phyloP scores from a whole-genome alignment of 2,329 filamentous ascomycete genomes.

The Ceratocystis variospora region DNA sequence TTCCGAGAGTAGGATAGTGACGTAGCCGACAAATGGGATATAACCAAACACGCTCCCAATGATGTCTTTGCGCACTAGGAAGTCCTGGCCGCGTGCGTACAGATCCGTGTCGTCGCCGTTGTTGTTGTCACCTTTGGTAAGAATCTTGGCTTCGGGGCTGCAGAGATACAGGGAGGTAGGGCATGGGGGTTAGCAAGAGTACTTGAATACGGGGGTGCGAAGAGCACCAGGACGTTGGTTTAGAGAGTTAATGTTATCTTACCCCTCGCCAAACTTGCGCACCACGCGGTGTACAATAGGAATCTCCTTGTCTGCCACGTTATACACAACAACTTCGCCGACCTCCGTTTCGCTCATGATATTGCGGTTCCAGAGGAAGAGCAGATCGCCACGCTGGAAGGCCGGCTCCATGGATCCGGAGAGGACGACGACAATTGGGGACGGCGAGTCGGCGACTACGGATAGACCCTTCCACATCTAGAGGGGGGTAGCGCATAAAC shows the following conservation, averaged over 20 bases:
- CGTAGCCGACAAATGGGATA: constrained; percentile 89
- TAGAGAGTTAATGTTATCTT: constrained; percentile 23
- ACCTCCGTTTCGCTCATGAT: constrained; percentile 41
- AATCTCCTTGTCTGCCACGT: constrained; percentile 85
- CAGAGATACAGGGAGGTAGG: constrained; percentile 16
- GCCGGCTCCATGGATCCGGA: constrained; percentile 76
- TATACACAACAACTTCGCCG: constrained; percentile 51
- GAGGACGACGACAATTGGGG: constrained; percentile 70
- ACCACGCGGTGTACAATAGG: constrained; percentile 93
- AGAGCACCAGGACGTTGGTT: neutral
- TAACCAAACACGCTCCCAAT: constrained; percentile 87
- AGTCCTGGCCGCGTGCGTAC: constrained; percentile 77
- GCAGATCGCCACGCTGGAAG: constrained; percentile 63
- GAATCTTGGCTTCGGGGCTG: constrained; percentile 50
- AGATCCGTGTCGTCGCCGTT: constrained; percentile 76
- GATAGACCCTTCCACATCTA: constrained; percentile 81
- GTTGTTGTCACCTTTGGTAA: constrained; percentile 98
- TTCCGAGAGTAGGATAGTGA: constrained; percentile 89
- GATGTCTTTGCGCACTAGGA: constrained; percentile 74
- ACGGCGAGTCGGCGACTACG: constrained; percentile 59
- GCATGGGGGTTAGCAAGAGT: neutral
- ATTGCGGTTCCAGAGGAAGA: constrained; percentile 65
- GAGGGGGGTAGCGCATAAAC: neutral
- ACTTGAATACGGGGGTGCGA: neutral
- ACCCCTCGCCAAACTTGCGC: constrained; percentile 52